Evolutionary conservation across 495 filamentous ascomycete genomes (phyloP).

Genomic region (Penicillium samsonianum): DNA sequence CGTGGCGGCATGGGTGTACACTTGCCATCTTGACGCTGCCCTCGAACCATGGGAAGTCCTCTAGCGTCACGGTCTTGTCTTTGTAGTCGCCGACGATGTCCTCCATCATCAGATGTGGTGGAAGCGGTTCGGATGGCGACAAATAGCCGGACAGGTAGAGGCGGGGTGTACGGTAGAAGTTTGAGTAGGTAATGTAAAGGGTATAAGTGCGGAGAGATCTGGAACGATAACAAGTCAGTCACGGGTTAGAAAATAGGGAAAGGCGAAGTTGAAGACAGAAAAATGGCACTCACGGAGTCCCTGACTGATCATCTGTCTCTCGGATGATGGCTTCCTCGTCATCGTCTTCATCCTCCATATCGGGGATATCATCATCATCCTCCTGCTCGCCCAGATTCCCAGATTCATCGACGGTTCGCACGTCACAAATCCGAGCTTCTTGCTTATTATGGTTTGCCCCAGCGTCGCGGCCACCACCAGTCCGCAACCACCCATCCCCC

Average conservation of each 20-base stretch:
- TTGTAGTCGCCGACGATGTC: conserved; percentile 99
- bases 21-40: conserved; percentile 87
- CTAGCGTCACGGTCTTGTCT: conserved; percentile 97
- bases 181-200: conserved; percentile 96
- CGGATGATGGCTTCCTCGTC: conserved; percentile 97
- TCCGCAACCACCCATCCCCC: conserved; percentile 90
- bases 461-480: conserved; percentile 63
- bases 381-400: conserved; percentile 72
- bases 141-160: conserved; percentile 92
- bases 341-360: conserved; percentile 97
- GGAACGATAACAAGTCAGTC: conserved; percentile 9
- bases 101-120: conserved; percentile 94
- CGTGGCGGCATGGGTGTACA: conserved; percentile 92
- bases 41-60: conserved; percentile 93
- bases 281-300: conserved; percentile 62
- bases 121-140: conserved; percentile 77
- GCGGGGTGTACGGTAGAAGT: conserved; percentile 94
- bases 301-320: conserved; percentile 60
- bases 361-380: conserved; percentile 86
- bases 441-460: conserved; percentile 54
- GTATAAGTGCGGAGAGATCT: conserved; percentile 90
- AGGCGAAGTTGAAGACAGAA: background rate
- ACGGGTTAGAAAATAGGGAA: conserved; percentile 4
- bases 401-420: conserved; percentile 81
- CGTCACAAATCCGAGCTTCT: conserved; percentile 73